phyloP scores from a whole-genome alignment of 1,139 yeast genomes.

The Blastobotrys illinoisensis region DNA sequence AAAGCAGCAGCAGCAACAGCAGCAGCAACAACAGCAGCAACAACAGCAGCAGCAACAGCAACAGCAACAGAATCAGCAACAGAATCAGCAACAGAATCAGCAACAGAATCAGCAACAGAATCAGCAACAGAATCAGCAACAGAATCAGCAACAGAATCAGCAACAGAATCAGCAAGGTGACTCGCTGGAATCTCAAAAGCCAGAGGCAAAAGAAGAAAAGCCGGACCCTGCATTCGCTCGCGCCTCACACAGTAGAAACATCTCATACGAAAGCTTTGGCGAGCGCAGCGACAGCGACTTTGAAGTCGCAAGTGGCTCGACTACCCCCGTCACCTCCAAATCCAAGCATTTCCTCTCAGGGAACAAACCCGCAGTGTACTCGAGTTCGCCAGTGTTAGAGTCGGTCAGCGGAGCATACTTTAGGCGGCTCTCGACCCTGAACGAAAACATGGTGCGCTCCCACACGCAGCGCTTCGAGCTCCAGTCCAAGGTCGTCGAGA shows the following conservation, averaged over 20 bases:
- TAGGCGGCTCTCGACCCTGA: constrained; percentile 62
- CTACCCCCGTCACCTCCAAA: not conserved
- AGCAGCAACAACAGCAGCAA: not conserved
- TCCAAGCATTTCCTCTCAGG: not conserved
- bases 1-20: constrained; percentile 13
- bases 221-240: not conserved
- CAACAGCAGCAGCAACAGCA: constrained; percentile 1
- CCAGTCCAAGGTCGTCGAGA: constrained; percentile 26
- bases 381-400: constrained; percentile 23
- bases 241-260: constrained; percentile 3
- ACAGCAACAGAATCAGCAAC: not conserved
- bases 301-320: constrained; percentile 41
- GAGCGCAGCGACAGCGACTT: constrained; percentile 33
- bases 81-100: constrained; percentile 8
- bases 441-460: constrained; percentile 26
- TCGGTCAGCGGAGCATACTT: constrained; percentile 53
- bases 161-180: not conserved
- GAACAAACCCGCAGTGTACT: not conserved
- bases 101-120: not conserved
- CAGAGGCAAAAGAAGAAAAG: not conserved
- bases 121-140: not conserved
- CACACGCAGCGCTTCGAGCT: constrained; percentile 11
- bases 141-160: not conserved
- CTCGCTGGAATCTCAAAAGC: not conserved
- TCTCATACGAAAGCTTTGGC: constrained; percentile 8